Percentiles rank a stretch among this genome's conserved stretches.
Evolutionary conservation across 1,284 basidiomycete species (phyloP).

Genomic region (Leccinum fuscescens): DNA sequence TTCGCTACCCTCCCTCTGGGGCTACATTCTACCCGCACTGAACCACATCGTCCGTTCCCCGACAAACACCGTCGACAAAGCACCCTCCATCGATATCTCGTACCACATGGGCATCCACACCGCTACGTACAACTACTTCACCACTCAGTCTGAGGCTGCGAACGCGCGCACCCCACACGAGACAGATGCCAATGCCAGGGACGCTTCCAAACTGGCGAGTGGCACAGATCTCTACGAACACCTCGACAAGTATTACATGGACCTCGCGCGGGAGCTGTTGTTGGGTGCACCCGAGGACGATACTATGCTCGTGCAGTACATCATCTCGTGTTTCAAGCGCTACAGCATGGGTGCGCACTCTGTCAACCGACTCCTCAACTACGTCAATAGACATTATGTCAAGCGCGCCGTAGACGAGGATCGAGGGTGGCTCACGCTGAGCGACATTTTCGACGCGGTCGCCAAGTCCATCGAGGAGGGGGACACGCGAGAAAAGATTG

Average conservation of each 20-base stretch:
- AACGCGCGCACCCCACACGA: constrained; percentile 25
- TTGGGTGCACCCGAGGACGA: constrained; percentile 65
- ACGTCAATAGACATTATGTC: constrained; percentile 76
- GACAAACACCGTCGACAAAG: constrained; percentile 55
- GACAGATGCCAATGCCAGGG: constrained; percentile 16
- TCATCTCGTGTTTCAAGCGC: constrained; percentile 66
- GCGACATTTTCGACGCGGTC: constrained; percentile 63
- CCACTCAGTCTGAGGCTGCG: constrained; percentile 52
- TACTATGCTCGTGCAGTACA: constrained; percentile 61
- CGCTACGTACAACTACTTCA: constrained; percentile 78
- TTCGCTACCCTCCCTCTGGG: constrained; percentile 67
- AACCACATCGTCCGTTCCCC: constrained; percentile 71
- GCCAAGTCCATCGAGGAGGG: constrained; percentile 51
- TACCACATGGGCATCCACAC: constrained; percentile 77
- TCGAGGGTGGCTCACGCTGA: constrained; percentile 68
- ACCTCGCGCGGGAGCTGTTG: constrained; percentile 57
- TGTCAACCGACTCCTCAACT: constrained; percentile 69
- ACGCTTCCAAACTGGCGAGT: constrained; percentile 35
- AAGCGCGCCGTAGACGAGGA: constrained; percentile 75
- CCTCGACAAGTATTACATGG: constrained; percentile 64
- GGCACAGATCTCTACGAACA: constrained; percentile 70
- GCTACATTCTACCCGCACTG: constrained; percentile 68
- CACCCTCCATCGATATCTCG: constrained; percentile 65
- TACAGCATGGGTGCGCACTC: constrained; percentile 64
- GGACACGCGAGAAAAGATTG: constrained; percentile 56